phyloP scores from a whole-genome alignment of 2,329 filamentous ascomycete species.

The Hymenoscyphus fructigenus region DNA sequence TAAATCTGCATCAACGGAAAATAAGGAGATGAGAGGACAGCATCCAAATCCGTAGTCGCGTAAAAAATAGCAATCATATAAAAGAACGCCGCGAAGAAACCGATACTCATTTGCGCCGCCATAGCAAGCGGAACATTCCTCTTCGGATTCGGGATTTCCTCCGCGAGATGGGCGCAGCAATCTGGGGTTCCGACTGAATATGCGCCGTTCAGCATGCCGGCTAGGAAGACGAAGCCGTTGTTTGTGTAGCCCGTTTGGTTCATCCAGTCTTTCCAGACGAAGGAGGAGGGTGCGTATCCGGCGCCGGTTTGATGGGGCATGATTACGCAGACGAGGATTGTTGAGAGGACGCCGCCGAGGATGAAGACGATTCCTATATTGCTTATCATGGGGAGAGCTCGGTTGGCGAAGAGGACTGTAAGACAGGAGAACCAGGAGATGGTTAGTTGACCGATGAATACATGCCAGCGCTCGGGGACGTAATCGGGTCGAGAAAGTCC shows the following conservation, averaged over 20 bases:
- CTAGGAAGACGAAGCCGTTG: constrained; percentile 57
- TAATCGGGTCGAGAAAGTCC: constrained; percentile 48
- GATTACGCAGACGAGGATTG: constrained; percentile 44
- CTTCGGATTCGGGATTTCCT: constrained; percentile 58
- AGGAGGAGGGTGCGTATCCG: constrained; percentile 41
- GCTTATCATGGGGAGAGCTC: constrained; percentile 51
- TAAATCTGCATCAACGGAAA: constrained; percentile 70
- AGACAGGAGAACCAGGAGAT: constrained; percentile 47
- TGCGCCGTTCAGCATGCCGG: constrained; percentile 65
- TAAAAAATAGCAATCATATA: constrained; percentile 58
- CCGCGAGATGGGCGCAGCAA: constrained; percentile 62
- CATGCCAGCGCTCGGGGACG: constrained; percentile 48
- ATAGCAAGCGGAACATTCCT: constrained; percentile 55
- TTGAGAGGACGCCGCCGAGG: constrained; percentile 53
- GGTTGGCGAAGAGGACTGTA: constrained; percentile 54
- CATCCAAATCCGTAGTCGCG: constrained; percentile 53
- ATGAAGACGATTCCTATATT: constrained; percentile 55
- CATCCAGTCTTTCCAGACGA: constrained; percentile 47
- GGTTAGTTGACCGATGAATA: constrained; percentile 49
- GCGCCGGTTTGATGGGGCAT: constrained; percentile 49
- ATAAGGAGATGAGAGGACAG: constrained; percentile 49
- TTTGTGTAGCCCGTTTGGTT: constrained; percentile 47
- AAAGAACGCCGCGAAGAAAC: constrained; percentile 52
- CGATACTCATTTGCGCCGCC: constrained; percentile 49
- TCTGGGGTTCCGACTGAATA: constrained; percentile 68